Conservation (phyloP, 73 alveolate species). For the Paramecium bursaria region DNA sequence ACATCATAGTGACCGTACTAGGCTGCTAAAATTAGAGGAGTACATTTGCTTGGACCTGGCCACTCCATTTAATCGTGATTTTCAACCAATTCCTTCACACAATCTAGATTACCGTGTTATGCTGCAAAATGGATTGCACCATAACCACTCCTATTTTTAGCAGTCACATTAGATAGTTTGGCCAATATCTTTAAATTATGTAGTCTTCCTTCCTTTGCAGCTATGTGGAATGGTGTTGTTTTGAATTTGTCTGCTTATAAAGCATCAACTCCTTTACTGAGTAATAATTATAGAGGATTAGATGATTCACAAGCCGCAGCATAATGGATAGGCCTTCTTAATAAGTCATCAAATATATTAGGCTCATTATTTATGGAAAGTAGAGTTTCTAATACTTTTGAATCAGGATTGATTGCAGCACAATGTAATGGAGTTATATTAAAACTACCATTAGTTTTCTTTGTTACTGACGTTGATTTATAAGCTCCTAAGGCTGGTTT, state of each 20-base stretch:
- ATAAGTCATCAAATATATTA: conserved; percentile 80
- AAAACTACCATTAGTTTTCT: conserved; percentile 88
- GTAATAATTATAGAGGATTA: conserved; percentile 85
- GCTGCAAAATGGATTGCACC: conserved; percentile 96
- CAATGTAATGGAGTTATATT: conserved; percentile 96
- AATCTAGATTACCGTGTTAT: conserved; percentile 85
- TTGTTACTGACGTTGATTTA: conserved; percentile 73
- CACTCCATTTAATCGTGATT: conserved; percentile 82
- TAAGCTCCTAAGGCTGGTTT: conserved; percentile 75
- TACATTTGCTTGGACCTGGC: conserved; percentile 84
- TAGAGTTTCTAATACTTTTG: conserved; percentile 75
- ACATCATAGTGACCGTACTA: conserved; percentile 89
- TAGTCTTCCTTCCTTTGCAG: conserved; percentile 88
- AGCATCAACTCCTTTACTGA: conserved; percentile 85
- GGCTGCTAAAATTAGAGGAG: conserved; percentile 95
- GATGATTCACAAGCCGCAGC: conserved; percentile 96
- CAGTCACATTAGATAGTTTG: conserved; percentile 65
- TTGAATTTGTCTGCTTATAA: conserved; percentile 87
- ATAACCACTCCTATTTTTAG: conserved; percentile 83
- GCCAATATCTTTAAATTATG: conserved; percentile 78
- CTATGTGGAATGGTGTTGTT: conserved; percentile 89
- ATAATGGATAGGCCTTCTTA: conserved; percentile 94
- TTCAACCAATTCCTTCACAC: conserved; percentile 84
- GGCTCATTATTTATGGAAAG: conserved; percentile 81
- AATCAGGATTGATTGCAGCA: conserved; percentile 97